Evolutionary conservation across 208 protist genomes (phyloP).

Genomic region (Acanthamoeba royreba): DNA sequence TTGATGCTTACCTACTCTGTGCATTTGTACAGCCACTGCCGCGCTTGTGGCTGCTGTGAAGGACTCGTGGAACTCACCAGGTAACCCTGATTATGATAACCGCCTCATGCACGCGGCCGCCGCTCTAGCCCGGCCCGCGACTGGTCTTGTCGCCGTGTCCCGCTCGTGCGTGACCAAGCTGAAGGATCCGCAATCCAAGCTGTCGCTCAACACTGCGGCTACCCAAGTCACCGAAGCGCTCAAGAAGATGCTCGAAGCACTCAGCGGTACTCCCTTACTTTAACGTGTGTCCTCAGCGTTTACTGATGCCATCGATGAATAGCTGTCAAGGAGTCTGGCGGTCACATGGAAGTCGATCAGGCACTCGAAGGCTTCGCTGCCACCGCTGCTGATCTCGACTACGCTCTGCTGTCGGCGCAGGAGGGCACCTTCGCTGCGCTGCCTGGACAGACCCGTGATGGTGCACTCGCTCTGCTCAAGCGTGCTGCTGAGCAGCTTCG

Average conservation of each 20-base stretch:
- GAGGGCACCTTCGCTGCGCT: slow-evolving; percentile 28
- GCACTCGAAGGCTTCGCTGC: slow-evolving; percentile 49
- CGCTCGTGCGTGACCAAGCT: slow-evolving; percentile 47
- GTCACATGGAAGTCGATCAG: slow-evolving; percentile 51
- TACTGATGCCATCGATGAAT: not conserved
- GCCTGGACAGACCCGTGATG: slow-evolving; percentile 37
- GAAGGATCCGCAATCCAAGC: slow-evolving; percentile 37
- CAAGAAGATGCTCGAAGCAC: slow-evolving; percentile 41
- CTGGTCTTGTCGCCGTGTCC: slow-evolving; percentile 36
- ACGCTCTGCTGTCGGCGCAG: slow-evolving; percentile 40
- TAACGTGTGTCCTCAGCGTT: not conserved
- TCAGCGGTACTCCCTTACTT: not conserved
- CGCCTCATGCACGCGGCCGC: slow-evolving; percentile 5
- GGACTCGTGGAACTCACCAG: slow-evolving; percentile 31
- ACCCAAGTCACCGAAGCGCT: slow-evolving; percentile 38
- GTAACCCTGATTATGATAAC: not conserved
- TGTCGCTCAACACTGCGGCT: slow-evolving; percentile 19
- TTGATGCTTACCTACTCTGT: not conserved
- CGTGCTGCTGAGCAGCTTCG: not conserved
- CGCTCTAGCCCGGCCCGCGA: not conserved
- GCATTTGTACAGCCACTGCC: not conserved
- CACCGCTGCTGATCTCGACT: slow-evolving; percentile 13
- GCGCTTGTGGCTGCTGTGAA: not conserved
- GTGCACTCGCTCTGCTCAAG: not conserved
- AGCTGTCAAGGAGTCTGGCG: slow-evolving; percentile 47